phyloP scores from a whole-genome alignment of 345 rosid genomes.

The Rhizophora apiculata region DNA sequence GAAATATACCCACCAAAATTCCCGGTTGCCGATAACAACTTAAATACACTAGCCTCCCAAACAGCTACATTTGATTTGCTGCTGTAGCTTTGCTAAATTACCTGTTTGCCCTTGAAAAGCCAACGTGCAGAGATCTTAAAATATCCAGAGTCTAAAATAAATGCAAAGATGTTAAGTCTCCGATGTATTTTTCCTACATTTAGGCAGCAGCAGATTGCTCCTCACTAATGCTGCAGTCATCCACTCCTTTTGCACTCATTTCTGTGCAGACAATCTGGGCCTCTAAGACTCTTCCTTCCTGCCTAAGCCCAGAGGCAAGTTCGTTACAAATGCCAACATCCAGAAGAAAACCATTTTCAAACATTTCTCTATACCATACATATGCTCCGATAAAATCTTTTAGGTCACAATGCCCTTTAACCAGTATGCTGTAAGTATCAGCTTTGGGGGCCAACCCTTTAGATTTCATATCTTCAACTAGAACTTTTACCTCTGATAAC shows the following conservation, averaged over 20 bases:
- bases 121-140: too few species aligned
- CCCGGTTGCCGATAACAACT: background rate
- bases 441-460: slow-evolving; percentile 49
- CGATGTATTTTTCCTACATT: slow-evolving; percentile 6
- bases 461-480: slow-evolving; percentile 54
- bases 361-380: slow-evolving; percentile 70
- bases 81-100: too few species aligned
- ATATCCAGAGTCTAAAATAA: background rate
- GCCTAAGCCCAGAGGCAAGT: slow-evolving; percentile 53
- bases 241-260: slow-evolving; percentile 42
- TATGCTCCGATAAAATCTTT: slow-evolving; percentile 57
- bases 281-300: slow-evolving; percentile 52
- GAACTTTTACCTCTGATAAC: slow-evolving; percentile 33
- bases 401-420: slow-evolving; percentile 53
- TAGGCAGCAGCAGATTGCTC: slow-evolving; percentile 18
- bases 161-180: background rate
- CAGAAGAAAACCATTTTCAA: slow-evolving; percentile 45
- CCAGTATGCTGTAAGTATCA: slow-evolving; percentile 62
- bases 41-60: background rate
- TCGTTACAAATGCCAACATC: slow-evolving; percentile 34
- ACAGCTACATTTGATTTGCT: too few species aligned
- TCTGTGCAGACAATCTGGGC: slow-evolving; percentile 48
- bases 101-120: too few species aligned
- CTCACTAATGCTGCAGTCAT: slow-evolving; percentile 22
- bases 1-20: background rate